Conservation (phyloP, 2,329 filamentous ascomycete species). For the Trichoderma sp. region DNA sequence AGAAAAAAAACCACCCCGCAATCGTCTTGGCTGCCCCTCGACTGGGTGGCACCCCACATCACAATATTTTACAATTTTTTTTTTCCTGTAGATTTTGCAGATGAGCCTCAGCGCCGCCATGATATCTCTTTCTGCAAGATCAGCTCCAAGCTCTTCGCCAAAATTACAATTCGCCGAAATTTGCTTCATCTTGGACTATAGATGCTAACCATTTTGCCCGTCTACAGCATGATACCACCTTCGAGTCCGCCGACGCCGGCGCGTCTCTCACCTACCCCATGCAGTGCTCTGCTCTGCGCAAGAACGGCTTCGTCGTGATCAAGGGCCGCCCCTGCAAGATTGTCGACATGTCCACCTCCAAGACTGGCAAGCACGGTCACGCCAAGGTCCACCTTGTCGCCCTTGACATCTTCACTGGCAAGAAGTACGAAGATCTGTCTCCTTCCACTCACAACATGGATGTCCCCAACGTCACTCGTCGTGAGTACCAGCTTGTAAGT, state of each 20-base stretch:
- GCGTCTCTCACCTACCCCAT: slow-evolving; percentile 93
- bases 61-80: slow-evolving; percentile 22
- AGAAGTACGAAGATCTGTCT: slow-evolving; percentile 99
- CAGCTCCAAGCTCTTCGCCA: not conserved
- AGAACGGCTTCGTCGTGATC: slow-evolving; percentile 99
- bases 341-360: slow-evolving; percentile 99
- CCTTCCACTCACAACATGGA: slow-evolving; percentile 99
- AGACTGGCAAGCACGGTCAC: slow-evolving; percentile 99
- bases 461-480: slow-evolving; percentile 88
- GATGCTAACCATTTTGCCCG: slow-evolving; percentile 30
- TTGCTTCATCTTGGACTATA: slow-evolving; percentile 23
- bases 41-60: slow-evolving; percentile 32
- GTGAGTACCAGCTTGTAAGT: slow-evolving; percentile 93
- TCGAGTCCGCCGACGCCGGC: slow-evolving; percentile 95
- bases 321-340: slow-evolving; percentile 99
- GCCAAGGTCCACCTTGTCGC: slow-evolving; percentile 99
- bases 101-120: not conserved
- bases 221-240: slow-evolving; percentile 68
- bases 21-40: slow-evolving; percentile 46
- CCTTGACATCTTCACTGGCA: slow-evolving; percentile 98
- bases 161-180: slow-evolving; percentile 6
- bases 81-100: slow-evolving; percentile 9
- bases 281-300: slow-evolving; percentile 99
- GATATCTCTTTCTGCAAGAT: slow-evolving; percentile 32
- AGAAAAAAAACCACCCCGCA: slow-evolving; percentile 53